Base-by-base conservation (phyloP, 2,329 filamentous ascomycete genomes). In the Pseudocercospora musae region DNA sequence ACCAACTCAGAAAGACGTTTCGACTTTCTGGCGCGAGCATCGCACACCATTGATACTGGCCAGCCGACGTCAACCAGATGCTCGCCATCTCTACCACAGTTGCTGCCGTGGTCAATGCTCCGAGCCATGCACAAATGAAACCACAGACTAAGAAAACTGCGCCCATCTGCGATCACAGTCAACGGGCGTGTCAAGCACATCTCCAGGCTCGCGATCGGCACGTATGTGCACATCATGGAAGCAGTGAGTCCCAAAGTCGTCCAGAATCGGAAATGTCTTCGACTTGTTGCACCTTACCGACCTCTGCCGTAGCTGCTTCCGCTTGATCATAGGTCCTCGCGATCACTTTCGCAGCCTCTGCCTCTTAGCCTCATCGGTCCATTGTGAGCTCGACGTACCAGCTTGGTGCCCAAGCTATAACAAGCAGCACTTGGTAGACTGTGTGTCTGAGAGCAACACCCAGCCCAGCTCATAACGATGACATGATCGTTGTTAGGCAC, bases 1-100 rank as follows among this genome's bases (percentile, higher is more conserved):
- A 75, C 66, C 80, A 81, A 62, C 78, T 80, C 1, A 81, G 70
- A 49, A 76, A 76, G 54, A 77, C 79, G 59, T 80, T 77, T 20
- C 67, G 73, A 7, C 63, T 66, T 23, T 64, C 70, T n/a, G 58
- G 61, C 4, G 65, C 63, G 13, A 67, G 56, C 59, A 60, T 62
- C 5, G 63, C 65, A 18, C 37, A 40, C 64, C 65, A 66, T 29
- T 65, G 61, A 40, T 67, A 67, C 29, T 68, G 66, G 13, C 61
- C 64, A 27, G 62, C 63, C 8, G 31, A 37, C 9, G 46, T 66
- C 10, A 65, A 60, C 20, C 60, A 60, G 54, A 67, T 67, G 53
- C 60, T 63, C 2, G 66, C 66, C 65, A 67, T 67, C 53, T 68
- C 66, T 9, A 54, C 65, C 13, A 68, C 27, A 11, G 62, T 61